Conservation (phyloP, 2,329 filamentous ascomycete genomes). For the Truncatella angustata region DNA sequence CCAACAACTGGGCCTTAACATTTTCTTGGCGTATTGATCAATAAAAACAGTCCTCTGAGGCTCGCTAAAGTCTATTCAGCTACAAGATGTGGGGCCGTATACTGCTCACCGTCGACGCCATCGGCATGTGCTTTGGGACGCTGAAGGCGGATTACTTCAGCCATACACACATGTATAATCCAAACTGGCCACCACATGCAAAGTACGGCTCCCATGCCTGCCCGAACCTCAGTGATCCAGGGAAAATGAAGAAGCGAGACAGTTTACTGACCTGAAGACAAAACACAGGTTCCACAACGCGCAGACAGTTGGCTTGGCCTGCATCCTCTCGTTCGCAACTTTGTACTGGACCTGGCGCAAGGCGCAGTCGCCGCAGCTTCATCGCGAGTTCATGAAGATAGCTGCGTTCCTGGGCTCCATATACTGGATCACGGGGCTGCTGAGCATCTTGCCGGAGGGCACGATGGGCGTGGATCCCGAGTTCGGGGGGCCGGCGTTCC, state of each 20-base stretch:
- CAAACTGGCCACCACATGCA: conserved; percentile 43
- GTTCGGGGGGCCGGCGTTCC: conserved; percentile 41
- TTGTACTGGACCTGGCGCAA: conserved; percentile 38
- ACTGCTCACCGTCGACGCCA: conserved; percentile 38
- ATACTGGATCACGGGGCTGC: conserved; percentile 40
- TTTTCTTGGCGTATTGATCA: no score
- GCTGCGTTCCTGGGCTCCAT: conserved; percentile 36
- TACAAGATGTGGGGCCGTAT: conserved; percentile 9
- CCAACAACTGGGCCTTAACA: no score
- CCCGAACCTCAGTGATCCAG: no score
- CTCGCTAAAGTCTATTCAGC: no score
- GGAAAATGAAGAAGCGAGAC: no score
- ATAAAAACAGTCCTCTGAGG: no score
- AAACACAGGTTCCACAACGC: conserved; percentile 37
- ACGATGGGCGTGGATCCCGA: conserved; percentile 40
- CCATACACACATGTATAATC: conserved; percentile 41
- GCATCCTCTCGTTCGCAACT: conserved; percentile 35
- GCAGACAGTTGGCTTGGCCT: conserved; percentile 40
- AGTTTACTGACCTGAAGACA: background rate
- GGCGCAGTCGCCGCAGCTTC: conserved; percentile 18
- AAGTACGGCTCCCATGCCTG: conserved; percentile 36
- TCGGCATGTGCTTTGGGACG: conserved; percentile 36
- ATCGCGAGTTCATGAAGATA: conserved; percentile 29
- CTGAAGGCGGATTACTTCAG: conserved; percentile 36
- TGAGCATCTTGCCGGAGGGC: conserved; percentile 35